phyloP scores from a whole-genome alignment of 1,284 basidiomycete genomes.

The Veloboletus limbatus region DNA sequence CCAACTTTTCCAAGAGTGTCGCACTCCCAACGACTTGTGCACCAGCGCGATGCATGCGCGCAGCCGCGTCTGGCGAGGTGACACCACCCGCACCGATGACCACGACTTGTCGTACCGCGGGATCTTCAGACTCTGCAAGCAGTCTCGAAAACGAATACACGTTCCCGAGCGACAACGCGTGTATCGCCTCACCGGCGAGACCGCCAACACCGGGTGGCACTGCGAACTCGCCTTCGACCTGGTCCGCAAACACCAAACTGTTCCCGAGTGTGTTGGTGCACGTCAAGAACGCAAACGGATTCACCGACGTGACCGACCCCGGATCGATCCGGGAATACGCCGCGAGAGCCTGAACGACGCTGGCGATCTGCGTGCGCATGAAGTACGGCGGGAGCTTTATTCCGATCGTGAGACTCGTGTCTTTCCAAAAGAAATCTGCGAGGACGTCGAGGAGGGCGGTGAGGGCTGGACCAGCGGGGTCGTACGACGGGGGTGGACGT shows the following conservation, averaged over 20 bases:
- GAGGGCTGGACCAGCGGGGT: conserved; percentile 32
- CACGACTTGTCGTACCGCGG: conserved; percentile 46
- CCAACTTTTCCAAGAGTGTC: conserved; percentile 66
- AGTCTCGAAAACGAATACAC: conserved; percentile 58
- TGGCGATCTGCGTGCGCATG: conserved; percentile 57
- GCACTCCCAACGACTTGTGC: conserved; percentile 72
- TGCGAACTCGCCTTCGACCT: conserved; percentile 45
- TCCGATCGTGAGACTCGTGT: conserved; percentile 64
- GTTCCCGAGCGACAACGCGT: conserved; percentile 72
- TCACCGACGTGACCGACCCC: conserved; percentile 18
- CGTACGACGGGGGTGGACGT: conserved; percentile 64
- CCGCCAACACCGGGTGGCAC: conserved; percentile 66
- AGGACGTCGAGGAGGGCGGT: conserved; percentile 49
- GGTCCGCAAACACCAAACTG: conserved; percentile 58
- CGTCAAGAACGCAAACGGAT: conserved; percentile 62
- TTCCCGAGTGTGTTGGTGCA: conserved; percentile 79
- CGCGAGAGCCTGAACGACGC: conserved; percentile 46
- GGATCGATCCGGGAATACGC: conserved; percentile 28
- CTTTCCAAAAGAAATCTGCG: conserved; percentile 43
- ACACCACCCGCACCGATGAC: conserved; percentile 80
- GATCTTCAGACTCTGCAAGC: conserved; percentile 41
- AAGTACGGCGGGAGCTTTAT: conserved; percentile 81
- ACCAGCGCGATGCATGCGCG: conserved; percentile 68
- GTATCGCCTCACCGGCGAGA: conserved; percentile 72
- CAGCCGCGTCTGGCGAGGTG: conserved; percentile 52